phyloP scores from a whole-genome alignment of 1,284 basidiomycete genomes.

The Ceratorhiza oryzae-sativae region DNA sequence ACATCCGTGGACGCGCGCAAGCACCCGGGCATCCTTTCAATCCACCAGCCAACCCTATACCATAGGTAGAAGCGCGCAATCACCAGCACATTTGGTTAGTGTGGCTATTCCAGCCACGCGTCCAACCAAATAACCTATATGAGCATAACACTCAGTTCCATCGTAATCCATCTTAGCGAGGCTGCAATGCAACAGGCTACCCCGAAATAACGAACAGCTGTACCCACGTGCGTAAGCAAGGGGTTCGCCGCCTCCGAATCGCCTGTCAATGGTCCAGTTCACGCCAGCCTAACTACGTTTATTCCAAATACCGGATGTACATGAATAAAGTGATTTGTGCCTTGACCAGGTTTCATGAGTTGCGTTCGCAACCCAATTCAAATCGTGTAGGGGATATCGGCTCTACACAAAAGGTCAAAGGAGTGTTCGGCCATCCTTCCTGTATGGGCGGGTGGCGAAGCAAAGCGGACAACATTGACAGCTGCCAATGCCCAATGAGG shows the following conservation, averaged over 20 bases:
- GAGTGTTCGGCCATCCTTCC: background rate
- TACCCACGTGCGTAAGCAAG: too few species aligned
- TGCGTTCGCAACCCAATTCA: background rate
- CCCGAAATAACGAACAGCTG: background rate
- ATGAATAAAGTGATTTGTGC: background rate
- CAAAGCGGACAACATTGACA: too few species aligned
- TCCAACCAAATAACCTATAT: too few species aligned
- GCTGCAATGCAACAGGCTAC: slow-evolving; percentile 1
- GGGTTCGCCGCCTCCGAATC: too few species aligned
- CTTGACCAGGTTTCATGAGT: background rate
- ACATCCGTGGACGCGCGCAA: background rate
- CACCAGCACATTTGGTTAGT: background rate
- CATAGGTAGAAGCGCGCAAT: background rate
- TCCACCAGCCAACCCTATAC: background rate
- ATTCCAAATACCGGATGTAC: background rate
- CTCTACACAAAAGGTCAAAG: background rate
- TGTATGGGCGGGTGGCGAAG: too few species aligned
- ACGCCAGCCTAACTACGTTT: background rate
- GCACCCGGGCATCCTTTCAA: background rate
- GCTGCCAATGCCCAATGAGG: too few species aligned
- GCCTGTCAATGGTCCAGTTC: background rate
- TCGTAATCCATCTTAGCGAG: too few species aligned
- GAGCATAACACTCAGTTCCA: too few species aligned
- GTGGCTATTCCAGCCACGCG: background rate
- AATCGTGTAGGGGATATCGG: background rate